Evolutionary conservation across 139 green algal genomes (phyloP).

Genomic region (Chlamydomonas applanata): DNA sequence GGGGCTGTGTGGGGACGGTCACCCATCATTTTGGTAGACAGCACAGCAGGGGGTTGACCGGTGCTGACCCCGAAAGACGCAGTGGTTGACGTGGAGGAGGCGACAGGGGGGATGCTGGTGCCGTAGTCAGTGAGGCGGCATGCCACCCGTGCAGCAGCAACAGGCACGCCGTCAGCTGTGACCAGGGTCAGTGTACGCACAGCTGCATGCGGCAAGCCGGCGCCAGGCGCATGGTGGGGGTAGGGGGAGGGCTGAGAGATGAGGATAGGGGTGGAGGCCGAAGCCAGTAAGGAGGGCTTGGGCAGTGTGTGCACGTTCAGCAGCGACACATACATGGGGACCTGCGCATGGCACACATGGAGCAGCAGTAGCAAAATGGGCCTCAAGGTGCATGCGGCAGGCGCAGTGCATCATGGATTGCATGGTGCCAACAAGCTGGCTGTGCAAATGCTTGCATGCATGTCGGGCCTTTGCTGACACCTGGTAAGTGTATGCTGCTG

Average conservation of each 20-base stretch:
- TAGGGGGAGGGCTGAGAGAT: constrained; percentile 9
- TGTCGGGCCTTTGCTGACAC: not conserved
- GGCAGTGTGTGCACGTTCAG: constrained; percentile 31
- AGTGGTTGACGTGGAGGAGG: not conserved
- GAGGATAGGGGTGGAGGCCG: constrained; percentile 29
- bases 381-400: not conserved
- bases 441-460: not conserved
- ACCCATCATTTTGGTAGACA: not conserved
- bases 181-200: not conserved
- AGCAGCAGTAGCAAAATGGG: no score
- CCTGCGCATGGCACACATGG: constrained; percentile 5
- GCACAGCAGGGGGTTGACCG: not conserved
- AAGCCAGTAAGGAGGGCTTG: constrained; percentile 26
- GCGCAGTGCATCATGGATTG: not conserved
- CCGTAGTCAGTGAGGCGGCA: constrained; percentile 1
- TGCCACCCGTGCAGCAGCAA: not conserved
- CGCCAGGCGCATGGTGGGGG: not conserved
- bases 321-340: constrained; percentile 29
- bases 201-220: not conserved
- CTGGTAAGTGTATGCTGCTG: not conserved
- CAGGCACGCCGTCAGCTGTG: not conserved
- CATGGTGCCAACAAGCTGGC: no score
- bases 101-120: not conserved
- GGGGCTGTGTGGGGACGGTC: not conserved
- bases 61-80: not conserved